phyloP scores from a whole-genome alignment of 352 stramenopile genomes.

The Elongisporangium anandrum region DNA sequence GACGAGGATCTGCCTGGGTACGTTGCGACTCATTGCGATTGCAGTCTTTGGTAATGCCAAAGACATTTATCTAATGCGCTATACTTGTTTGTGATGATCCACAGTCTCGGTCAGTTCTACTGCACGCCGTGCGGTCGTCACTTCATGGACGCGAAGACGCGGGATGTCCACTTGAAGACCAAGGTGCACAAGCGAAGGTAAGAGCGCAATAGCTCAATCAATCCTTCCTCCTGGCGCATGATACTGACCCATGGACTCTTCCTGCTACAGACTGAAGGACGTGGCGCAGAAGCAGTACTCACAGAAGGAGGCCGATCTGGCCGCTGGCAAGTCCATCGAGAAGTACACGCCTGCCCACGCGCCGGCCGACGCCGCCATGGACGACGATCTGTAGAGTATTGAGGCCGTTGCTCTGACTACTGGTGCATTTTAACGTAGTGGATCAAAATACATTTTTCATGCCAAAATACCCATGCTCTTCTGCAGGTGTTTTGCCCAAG shows the following conservation, averaged over 20 bases:
- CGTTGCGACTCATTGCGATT: conserved; percentile 6
- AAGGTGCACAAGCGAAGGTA: conserved; percentile 87
- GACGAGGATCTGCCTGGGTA: conserved; percentile 84
- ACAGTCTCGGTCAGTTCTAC: conserved; percentile 82
- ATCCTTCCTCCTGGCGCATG: too few relatives aligned
- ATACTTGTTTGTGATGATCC: conserved; percentile 1
- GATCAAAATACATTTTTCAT: not conserved
- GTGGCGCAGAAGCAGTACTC: conserved; percentile 89
- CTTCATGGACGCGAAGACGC: conserved; percentile 80
- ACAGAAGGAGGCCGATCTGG: conserved; percentile 77
- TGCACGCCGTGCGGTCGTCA: conserved; percentile 83
- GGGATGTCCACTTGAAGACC: conserved; percentile 72
- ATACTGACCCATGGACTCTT: not conserved
- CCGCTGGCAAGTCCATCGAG: conserved; percentile 67
- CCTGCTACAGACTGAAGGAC: conserved; percentile 63
- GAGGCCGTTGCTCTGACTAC: not conserved
- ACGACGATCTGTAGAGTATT: conserved; percentile 44
- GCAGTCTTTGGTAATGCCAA: too few relatives aligned
- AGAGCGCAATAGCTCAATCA: not conserved
- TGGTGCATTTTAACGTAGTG: not conserved
- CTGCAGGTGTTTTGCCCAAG: not conserved
- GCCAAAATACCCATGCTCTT: not conserved
- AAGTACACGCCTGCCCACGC: conserved; percentile 58
- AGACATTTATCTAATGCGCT: not conserved
- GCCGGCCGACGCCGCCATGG: conserved; percentile 42